These are phyloP conservation scores for Solanum paucissectum DNA, from an alignment of 257 asterid genomes.

Conservation along the genomic window DNA sequence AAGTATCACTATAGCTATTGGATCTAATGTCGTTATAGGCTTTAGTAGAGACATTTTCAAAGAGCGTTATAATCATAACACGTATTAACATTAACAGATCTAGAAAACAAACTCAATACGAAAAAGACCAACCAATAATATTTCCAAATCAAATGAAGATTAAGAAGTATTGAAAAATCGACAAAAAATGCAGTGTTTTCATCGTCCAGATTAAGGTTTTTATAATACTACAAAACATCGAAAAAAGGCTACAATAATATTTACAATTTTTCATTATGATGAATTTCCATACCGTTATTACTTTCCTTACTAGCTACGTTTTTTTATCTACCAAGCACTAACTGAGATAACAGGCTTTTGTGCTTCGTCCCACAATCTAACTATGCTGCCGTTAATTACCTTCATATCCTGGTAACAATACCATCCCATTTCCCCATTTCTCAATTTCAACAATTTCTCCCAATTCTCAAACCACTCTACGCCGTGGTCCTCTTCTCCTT, in stretches of 20 bases:
- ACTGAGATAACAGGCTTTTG: constrained; percentile 7
- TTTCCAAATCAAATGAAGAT: neutral
- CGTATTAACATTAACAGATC: neutral
- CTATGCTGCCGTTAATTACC: constrained; percentile 53
- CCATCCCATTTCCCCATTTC: constrained; percentile 51
- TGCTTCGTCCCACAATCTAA: constrained; percentile 52
- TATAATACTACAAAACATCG: neutral
- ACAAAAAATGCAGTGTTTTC: neutral
- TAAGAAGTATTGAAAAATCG: neutral
- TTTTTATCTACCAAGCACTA: constrained; percentile 5
- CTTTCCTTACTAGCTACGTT: neutral
- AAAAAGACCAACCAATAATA: neutral
- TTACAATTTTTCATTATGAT: neutral
- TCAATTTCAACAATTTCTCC: constrained; percentile 32
- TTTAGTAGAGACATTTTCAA: too few species aligned
- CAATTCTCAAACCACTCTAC: constrained; percentile 23
- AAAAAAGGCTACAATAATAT: neutral
- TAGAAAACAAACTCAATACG: neutral
- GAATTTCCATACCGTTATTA: neutral
- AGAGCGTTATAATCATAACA: neutral
- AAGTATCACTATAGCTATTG: too few species aligned
- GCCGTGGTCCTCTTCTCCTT: neutral
- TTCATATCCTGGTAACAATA: constrained; percentile 43
- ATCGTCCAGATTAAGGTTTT: neutral
- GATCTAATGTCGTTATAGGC: neutral